Percentiles rank a stretch among this genome's conserved stretches.
phyloP scores from a whole-genome alignment of 129 eudicot species.

The Centella asiatica region DNA sequence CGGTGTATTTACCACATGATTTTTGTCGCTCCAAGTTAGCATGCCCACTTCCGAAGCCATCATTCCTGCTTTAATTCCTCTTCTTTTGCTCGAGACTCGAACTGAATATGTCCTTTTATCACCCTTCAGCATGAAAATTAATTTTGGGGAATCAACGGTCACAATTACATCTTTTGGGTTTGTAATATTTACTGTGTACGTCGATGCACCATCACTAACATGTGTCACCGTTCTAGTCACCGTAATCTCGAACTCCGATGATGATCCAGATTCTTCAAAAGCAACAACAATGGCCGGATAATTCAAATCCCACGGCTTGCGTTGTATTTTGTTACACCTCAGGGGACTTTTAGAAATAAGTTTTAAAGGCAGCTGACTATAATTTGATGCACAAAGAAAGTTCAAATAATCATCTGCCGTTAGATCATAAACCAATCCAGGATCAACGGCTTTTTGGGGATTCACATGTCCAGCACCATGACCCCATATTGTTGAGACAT shows the following conservation, averaged over 20 bases:
- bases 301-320: conserved; percentile 67
- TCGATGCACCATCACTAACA: conserved; percentile 42
- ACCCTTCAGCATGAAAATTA: conserved; percentile 41
- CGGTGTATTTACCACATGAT: conserved; percentile 57
- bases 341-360: conserved; percentile 26
- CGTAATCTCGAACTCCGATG: conserved; percentile 13
- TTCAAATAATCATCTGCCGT: conserved; percentile 36
- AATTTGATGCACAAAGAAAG: conserved; percentile 59
- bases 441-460: conserved; percentile 62
- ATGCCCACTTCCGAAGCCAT: conserved; percentile 38
- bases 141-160: conserved; percentile 33
- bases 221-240: conserved; percentile 58
- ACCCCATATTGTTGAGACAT: conserved; percentile 38
- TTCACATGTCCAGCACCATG: conserved; percentile 81
- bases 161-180: conserved; percentile 35
- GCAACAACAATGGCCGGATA: conserved; percentile 57
- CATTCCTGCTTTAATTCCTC: conserved; percentile 23
- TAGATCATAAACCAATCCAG: conserved; percentile 71
- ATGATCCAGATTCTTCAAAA: conserved; percentile 20
- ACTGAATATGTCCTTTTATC: conserved; percentile 51
- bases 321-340: conserved; percentile 23
- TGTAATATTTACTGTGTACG: conserved; percentile 23
- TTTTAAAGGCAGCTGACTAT: conserved; percentile 27
- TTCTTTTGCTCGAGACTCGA: conserved; percentile 29
- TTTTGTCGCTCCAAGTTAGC: conserved; percentile 55